phyloP scores from a whole-genome alignment of 768 basidiomycete species.

The Tricholoma saponaceum region DNA sequence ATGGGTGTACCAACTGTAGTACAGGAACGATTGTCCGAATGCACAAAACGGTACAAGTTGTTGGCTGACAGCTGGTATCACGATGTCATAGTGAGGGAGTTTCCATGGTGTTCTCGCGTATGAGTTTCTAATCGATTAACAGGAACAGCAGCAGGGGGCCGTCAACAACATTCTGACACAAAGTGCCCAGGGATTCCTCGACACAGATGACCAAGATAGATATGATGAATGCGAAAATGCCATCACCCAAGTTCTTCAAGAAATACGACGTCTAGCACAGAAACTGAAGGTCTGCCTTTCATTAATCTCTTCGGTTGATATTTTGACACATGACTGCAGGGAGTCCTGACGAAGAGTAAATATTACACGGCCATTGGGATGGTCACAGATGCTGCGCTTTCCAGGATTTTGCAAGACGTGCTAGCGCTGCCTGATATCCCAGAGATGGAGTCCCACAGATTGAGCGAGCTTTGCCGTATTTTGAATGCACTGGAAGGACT shows the following conservation, averaged over 20 bases:
- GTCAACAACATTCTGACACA: slow-evolving; percentile 44
- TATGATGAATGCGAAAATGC: slow-evolving; percentile 76
- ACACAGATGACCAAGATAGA: slow-evolving; percentile 65
- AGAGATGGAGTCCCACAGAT: slow-evolving; percentile 76
- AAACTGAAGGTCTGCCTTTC: slow-evolving; percentile 60
- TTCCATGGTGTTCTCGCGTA: background rate
- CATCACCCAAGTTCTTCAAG: slow-evolving; percentile 56
- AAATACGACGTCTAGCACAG: slow-evolving; percentile 60
- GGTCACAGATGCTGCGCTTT: slow-evolving; percentile 64
- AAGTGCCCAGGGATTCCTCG: slow-evolving; percentile 61
- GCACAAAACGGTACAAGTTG: slow-evolving; percentile 43
- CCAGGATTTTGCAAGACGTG: slow-evolving; percentile 66
- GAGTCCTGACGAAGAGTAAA: slow-evolving; percentile 63
- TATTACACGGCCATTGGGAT: slow-evolving; percentile 71
- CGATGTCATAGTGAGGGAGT: slow-evolving; percentile 54
- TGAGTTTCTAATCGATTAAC: background rate
- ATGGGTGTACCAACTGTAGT: slow-evolving; percentile 20
- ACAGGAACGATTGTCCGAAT: slow-evolving; percentile 49
- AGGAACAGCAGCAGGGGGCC: slow-evolving; percentile 48
- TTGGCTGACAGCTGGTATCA: slow-evolving; percentile 70
- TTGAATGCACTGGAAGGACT: slow-evolving; percentile 76
- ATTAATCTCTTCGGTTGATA: background rate
- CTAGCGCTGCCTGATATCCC: slow-evolving; percentile 82
- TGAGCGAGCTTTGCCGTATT: slow-evolving; percentile 80
- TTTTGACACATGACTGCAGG: slow-evolving; percentile 31